phyloP scores from a whole-genome alignment of 306 rosid species.

The Hippophae gyantsensis region DNA sequence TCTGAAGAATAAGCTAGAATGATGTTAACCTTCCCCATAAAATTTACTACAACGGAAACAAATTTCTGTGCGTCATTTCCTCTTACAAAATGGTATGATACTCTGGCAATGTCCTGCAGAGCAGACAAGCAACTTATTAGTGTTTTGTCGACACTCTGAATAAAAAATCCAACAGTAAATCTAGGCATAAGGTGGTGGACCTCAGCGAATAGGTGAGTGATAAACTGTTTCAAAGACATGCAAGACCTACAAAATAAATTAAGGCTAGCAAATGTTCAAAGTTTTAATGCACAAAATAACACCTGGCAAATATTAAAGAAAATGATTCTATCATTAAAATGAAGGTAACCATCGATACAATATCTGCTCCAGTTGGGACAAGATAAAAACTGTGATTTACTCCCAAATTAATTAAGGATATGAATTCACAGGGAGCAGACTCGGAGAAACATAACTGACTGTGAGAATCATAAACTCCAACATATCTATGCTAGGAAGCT shows the following conservation, averaged over 20 bases:
- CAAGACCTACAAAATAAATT: not conserved
- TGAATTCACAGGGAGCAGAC: no score
- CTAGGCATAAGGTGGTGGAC: not conserved
- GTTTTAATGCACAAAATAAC: not conserved
- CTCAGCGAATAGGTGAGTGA: not conserved
- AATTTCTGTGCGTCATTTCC: slow-evolving; percentile 76
- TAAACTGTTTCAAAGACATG: slow-evolving; percentile 8
- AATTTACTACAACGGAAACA: slow-evolving; percentile 63
- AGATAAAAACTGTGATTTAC: no score
- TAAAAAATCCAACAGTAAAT: not conserved
- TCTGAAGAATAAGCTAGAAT: slow-evolving; percentile 4
- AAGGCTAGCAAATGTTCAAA: not conserved
- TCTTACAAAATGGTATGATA: slow-evolving; percentile 63
- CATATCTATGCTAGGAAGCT: no score
- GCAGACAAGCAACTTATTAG: slow-evolving; percentile 18
- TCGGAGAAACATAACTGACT: no score
- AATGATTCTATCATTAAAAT: no score
- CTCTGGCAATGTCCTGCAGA: slow-evolving; percentile 84
- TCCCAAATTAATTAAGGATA: no score
- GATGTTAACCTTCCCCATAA: slow-evolving; percentile 73
- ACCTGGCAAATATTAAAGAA: no score
- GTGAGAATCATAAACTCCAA: no score
- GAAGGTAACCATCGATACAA: no score
- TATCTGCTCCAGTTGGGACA: no score
- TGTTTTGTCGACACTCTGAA: slow-evolving; percentile 6